Evolutionary conservation across 2,329 filamentous ascomycete genomes (phyloP).

Genomic region (Conoideocrella luteorostrata): DNA sequence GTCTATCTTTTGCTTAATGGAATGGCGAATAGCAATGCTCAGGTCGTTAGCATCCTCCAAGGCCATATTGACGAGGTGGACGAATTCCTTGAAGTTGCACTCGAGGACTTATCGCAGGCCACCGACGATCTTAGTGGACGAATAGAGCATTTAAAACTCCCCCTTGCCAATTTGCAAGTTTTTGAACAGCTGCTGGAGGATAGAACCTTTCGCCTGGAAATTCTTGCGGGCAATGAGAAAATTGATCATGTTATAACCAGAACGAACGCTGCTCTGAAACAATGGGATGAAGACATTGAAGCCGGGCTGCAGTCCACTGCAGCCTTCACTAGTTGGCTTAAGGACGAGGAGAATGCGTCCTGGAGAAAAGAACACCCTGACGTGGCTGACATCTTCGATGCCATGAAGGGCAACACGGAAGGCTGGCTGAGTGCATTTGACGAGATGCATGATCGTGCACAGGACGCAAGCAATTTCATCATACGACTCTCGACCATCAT

Average conservation of each 20-base stretch:
- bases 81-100: constrained; percentile 77
- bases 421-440: constrained; percentile 81
- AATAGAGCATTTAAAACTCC: constrained; percentile 72
- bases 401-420: constrained; percentile 89
- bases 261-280: constrained; percentile 68
- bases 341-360: constrained; percentile 54
- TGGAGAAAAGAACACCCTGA: constrained; percentile 57
- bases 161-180: constrained; percentile 72
- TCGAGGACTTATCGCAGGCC: constrained; percentile 77
- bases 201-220: constrained; percentile 70
- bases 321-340: constrained; percentile 71
- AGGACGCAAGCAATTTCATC: constrained; percentile 62
- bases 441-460: constrained; percentile 66
- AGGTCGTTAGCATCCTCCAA: constrained; percentile 85
- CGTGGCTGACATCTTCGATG: constrained; percentile 67
- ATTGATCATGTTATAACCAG: constrained; percentile 85
- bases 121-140: constrained; percentile 73
- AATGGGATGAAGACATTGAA: constrained; percentile 70
- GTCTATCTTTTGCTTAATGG: constrained; percentile 80
- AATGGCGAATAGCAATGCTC: constrained; percentile 79
- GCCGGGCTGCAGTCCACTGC: constrained; percentile 71
- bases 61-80: constrained; percentile 92
- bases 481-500: constrained; percentile 70
- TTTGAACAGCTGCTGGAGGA: constrained; percentile 89
- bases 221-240: constrained; percentile 80